A percentile compares a stretch with the other conserved stretches of the same genome.
phyloP scores from a whole-genome alignment of 2,329 filamentous ascomycete species.

The Gaeumannomyces tritici region DNA sequence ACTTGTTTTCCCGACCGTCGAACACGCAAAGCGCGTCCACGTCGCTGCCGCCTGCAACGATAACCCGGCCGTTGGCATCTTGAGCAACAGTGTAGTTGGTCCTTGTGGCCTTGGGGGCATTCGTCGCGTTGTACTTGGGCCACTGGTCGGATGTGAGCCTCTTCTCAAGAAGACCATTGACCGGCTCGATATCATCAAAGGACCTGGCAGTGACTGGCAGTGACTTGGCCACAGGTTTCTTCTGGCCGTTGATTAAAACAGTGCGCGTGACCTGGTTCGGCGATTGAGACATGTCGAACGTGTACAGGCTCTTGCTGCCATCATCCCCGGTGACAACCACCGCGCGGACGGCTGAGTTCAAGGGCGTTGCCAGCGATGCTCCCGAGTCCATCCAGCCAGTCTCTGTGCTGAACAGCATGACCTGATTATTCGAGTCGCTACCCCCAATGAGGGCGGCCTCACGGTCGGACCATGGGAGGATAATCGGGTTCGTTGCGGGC shows the following conservation, averaged over 20 bases:
- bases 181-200: conserved; percentile 20
- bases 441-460: conserved; percentile 71
- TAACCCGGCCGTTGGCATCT: conserved; percentile 54
- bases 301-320: conserved; percentile 67
- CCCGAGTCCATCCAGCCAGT: conserved; percentile 60
- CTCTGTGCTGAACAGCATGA: conserved; percentile 63
- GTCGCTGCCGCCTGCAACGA: conserved; percentile 67
- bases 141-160: conserved; percentile 53
- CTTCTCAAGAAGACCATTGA: conserved; percentile 20
- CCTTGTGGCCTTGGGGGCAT: conserved; percentile 57
- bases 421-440: conserved; percentile 49
- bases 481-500: conserved; percentile 58
- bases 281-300: conserved; percentile 63
- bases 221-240: conserved; percentile 39
- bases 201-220: conserved; percentile 31
- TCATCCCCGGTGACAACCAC: conserved; percentile 63
- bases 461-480: conserved; percentile 64
- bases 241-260: conserved; percentile 53
- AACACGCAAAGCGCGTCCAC: conserved; percentile 67
- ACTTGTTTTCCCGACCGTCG: conserved; percentile 63
- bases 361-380: conserved; percentile 49
- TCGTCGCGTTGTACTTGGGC: conserved; percentile 68
- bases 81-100: conserved; percentile 65
- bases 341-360: conserved; percentile 48
- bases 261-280: conserved; percentile 69